These are phyloP conservation scores for Themeda triandra DNA, from an alignment of 176 grass and related monocot genomes.

Conservation along the genomic window DNA sequence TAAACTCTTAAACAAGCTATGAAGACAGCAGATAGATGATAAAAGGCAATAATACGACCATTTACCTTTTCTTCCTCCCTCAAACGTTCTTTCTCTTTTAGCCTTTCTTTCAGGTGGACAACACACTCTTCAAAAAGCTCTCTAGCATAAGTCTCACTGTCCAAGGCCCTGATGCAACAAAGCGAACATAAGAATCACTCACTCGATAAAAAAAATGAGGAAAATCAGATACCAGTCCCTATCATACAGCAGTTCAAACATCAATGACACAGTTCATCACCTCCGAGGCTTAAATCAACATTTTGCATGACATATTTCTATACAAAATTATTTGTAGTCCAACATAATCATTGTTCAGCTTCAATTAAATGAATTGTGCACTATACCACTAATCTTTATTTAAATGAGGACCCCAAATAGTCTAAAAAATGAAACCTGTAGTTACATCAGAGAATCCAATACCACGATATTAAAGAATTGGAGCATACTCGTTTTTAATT, in stretches of 20 bases:
- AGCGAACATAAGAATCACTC: slow-evolving; percentile 29
- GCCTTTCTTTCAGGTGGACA: slow-evolving; percentile 77
- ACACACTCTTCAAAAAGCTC: slow-evolving; percentile 89
- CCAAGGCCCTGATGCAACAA: slow-evolving; percentile 59
- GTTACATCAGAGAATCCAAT: not conserved
- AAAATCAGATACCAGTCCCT: not conserved
- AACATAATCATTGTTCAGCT: not conserved
- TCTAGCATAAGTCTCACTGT: slow-evolving; percentile 54
- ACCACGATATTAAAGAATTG: not conserved
- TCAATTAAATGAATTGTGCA: not conserved
- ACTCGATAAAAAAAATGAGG: not conserved
- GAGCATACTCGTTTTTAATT: not conserved
- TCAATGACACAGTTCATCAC: not conserved
- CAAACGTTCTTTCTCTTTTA: slow-evolving; percentile 87
- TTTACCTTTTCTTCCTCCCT: slow-evolving; percentile 96
- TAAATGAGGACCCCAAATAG: not conserved
- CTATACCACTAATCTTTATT: not conserved
- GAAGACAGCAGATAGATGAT: not conserved
- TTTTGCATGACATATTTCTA: not conserved
- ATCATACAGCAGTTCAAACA: not conserved
- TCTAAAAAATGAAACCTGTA: not conserved
- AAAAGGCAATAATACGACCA: not conserved
- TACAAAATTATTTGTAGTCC: not conserved
- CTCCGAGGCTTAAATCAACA: not conserved
- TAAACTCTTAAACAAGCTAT: not conserved